Evolutionary conservation across 139 green algal genomes (phyloP), one percentile per base, ranked within the genome.

Genomic region (Chlamydomonas schloesseri): DNA sequence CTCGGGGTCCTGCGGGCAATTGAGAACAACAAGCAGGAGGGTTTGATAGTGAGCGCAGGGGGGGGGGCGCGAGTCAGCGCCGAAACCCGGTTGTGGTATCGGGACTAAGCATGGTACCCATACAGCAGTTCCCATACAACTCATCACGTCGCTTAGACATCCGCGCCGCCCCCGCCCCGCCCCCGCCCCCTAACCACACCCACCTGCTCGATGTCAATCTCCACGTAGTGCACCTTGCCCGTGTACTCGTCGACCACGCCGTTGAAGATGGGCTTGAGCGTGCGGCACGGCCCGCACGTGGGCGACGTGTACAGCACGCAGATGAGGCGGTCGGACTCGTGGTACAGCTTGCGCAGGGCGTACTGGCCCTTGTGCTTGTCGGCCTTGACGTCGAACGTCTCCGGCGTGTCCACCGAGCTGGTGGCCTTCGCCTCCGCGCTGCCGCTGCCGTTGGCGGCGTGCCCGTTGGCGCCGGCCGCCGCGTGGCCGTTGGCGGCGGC

Each of bases 301-400:
- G 94, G 93, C 26, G 77, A 86, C 3, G 96, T 98, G 95, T 99
- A 99, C 60, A 99, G 88, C 73, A 99, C 98, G 3, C 89, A 87
- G 0, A 99, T 89, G 9, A 93, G 85, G 17, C 97, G 91, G 64
- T 95, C 83, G 47, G 84, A 96, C 90, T 98, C 97, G 83, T 99
- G 98, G 90, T 99, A 99, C n/a, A 99, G 94, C 91, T 96, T 98
- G 6, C 98, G 93, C 72, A 99, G 92, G 23, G 98, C 98, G 79
- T 95, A 97, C 93, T 99, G 96, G 3, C 98, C 98, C 78, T 91
- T 93, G 93, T 99, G 96, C 82, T 93, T 93, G 72, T 93, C 93
- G 6, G 64, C 60, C 15, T 18, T 76, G 42, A 92, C 81, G 88
- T 98, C 95, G 75, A 97, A 95, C 29, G 79, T 89, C 46, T 95